Conservation (phyloP, 2,329 filamentous ascomycete genomes). For the Penicillium psychrosexuale region DNA sequence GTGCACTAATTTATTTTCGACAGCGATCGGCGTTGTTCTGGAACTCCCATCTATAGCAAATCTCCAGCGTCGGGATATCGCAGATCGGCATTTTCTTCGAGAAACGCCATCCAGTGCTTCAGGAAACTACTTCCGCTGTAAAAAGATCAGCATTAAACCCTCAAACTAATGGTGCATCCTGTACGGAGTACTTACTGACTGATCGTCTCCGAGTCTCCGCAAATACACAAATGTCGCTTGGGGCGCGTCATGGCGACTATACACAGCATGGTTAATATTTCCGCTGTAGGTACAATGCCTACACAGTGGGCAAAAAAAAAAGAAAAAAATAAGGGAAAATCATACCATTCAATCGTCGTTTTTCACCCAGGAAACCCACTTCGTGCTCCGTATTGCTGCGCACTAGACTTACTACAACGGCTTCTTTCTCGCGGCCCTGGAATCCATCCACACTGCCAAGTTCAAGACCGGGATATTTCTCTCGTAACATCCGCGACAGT, state of each 20-base stretch:
- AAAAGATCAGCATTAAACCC: constrained; percentile 7
- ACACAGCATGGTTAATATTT: constrained; percentile 13
- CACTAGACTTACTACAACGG: constrained; percentile 88
- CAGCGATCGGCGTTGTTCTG: background rate
- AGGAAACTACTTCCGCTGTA: constrained; percentile 78
- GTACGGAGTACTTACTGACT: constrained; percentile 62
- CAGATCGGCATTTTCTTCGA: constrained; percentile 87
- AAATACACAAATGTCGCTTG: constrained; percentile 81
- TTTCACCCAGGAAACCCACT: constrained; percentile 90
- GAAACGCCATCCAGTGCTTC: constrained; percentile 83
- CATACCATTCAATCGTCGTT: constrained; percentile 85
- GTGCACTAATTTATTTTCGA: background rate
- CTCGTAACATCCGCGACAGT: constrained; percentile 72
- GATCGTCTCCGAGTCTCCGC: constrained; percentile 93
- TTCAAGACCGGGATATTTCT: constrained; percentile 78
- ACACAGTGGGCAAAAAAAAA: background rate
- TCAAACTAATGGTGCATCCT: background rate
- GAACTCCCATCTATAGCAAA: constrained; percentile 21
- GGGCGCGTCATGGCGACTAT: constrained; percentile 95
- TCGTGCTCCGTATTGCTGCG: constrained; percentile 82
- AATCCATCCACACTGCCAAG: constrained; percentile 97
- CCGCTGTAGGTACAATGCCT: background rate
- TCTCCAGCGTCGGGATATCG: constrained; percentile 70
- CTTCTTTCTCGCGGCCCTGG: constrained; percentile 95
- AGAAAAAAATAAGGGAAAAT: too few species aligned